phyloP scores from a whole-genome alignment of 169 alveolate genomes.

The Plasmodium vivax region DNA sequence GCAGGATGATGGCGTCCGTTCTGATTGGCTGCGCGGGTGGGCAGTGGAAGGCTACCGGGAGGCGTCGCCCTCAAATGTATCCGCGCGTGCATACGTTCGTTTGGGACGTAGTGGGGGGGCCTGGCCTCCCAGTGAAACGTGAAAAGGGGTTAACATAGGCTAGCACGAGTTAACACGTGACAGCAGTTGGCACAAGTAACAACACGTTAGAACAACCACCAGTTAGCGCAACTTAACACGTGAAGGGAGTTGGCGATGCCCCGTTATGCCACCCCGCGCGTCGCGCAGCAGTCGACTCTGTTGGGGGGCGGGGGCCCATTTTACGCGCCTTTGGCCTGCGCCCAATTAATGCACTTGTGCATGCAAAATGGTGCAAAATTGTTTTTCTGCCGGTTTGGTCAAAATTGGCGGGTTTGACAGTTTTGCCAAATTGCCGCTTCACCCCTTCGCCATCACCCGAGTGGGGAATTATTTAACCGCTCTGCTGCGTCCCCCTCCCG shows the following conservation, averaged over 20 bases:
- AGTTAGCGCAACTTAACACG: not conserved
- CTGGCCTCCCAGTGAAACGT: not conserved
- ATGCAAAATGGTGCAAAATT: conserved; percentile 65
- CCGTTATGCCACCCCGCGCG: not conserved
- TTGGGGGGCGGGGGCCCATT: not conserved
- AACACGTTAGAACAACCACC: too few species aligned
- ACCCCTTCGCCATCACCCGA: not conserved
- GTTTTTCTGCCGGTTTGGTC: not conserved
- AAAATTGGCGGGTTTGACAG: not conserved
- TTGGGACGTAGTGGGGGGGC: not conserved
- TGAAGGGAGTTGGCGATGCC: not conserved
- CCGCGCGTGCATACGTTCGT: not conserved
- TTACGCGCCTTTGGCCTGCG: not conserved
- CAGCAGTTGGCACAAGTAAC: too few species aligned
- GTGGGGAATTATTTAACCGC: not conserved
- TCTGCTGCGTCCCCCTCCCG: not conserved
- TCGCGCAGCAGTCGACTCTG: not conserved
- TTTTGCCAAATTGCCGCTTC: not conserved
- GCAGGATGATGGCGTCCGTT: not conserved
- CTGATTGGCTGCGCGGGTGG: not conserved
- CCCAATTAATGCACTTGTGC: not conserved
- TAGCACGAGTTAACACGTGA: too few species aligned
- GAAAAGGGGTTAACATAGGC: not conserved
- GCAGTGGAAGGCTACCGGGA: not conserved
- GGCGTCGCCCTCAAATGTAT: not conserved